Conservation (phyloP, 108 stramenopile species). For the Cyclotella choctawhatcheeana region DNA sequence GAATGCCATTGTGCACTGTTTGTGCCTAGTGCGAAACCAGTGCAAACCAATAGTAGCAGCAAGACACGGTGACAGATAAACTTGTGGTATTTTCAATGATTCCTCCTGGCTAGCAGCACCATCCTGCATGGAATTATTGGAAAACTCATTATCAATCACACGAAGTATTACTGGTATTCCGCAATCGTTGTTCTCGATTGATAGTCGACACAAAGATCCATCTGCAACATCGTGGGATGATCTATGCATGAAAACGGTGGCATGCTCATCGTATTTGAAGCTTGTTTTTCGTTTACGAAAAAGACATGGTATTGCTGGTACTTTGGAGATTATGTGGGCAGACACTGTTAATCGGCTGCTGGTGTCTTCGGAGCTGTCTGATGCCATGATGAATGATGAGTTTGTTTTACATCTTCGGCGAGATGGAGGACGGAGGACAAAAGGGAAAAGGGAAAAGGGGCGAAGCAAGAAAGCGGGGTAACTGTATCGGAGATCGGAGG, state of each 20-base stretch:
- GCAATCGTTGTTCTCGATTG: not conserved
- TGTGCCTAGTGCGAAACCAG: conserved; percentile 16
- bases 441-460: too few relatives aligned
- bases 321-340: not conserved
- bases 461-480: too few relatives aligned
- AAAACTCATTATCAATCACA: not conserved
- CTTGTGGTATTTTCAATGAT: not conserved
- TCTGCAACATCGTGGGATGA: not conserved
- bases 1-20: not conserved
- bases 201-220: not conserved
- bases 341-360: not conserved
- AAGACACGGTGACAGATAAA: conserved; percentile 43
- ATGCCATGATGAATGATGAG: not conserved
- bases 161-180: conserved; percentile 4
- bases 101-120: not conserved
- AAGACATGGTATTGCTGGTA: not conserved
- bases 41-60: conserved; percentile 47
- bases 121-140: not conserved
- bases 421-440: too few relatives aligned
- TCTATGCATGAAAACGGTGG: conserved; percentile 15
- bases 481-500: too few relatives aligned
- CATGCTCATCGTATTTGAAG: conserved; percentile 31
- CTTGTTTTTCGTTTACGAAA: conserved; percentile 13
- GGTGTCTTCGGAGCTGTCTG: not conserved
- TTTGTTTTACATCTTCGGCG: too few relatives aligned